A percentile compares a stretch with the other conserved stretches of the same genome.
Evolutionary conservation across 441 rosid genomes (phyloP).

Genomic region (Syzygium malaccense): DNA sequence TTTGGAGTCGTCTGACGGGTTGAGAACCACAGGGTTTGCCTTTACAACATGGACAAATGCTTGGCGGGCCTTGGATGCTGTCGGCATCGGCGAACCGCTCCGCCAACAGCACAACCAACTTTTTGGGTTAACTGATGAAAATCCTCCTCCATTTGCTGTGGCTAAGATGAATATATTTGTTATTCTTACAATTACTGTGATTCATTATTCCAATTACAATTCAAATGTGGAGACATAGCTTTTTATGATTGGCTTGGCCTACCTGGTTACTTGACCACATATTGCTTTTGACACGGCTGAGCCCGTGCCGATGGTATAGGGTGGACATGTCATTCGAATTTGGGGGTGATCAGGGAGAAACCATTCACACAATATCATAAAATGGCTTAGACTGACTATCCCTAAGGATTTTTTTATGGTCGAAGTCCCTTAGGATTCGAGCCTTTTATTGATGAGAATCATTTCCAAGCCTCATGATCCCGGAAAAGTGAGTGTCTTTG

Average conservation of each 20-base stretch:
- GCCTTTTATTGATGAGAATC: neutral
- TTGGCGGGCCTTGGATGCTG: neutral
- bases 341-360: neutral
- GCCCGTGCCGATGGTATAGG: neutral
- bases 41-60: neutral
- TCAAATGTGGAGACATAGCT: neutral
- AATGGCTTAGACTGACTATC: neutral
- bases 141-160: neutral
- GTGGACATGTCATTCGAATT: neutral
- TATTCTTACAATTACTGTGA: neutral
- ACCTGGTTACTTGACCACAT: neutral
- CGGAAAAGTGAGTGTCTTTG: neutral
- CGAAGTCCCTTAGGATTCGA: neutral
- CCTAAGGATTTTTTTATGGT: neutral
- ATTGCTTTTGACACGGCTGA: neutral
- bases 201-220: neutral
- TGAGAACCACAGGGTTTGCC: neutral
- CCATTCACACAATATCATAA: neutral
- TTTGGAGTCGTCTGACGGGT: neutral
- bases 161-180: neutral
- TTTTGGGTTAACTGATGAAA: neutral
- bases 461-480: neutral
- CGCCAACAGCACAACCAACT: neutral
- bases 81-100: neutral
- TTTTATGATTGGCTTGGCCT: neutral